Base-by-base conservation (phyloP, 2,329 filamentous ascomycete genomes). In the Penicillium frequentans region DNA sequence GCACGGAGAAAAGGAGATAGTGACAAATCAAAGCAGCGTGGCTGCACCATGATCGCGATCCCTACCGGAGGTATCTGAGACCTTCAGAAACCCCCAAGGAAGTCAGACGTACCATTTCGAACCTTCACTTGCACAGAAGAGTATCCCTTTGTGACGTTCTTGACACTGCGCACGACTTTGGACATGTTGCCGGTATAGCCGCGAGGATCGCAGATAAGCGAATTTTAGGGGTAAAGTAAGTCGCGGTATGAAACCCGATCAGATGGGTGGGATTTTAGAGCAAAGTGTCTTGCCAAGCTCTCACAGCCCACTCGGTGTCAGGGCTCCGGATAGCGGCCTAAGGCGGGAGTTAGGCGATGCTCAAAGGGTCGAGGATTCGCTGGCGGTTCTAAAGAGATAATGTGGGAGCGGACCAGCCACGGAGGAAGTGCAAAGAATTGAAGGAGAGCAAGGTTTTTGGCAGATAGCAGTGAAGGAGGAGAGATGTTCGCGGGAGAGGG, bases 101-200 rank as follows among this genome's bases (percentile, higher is more conserved):
- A 47, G 37, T n/a, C 9, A 47, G 54, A 78, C 87, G 64, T 80
- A 96, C 92, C 92, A 90, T 96, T 93, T 81, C 93, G 88, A 77
- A 99, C 95, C 82, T 98, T 98, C 76, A 98, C 91, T 83, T 99
- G 93, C 70, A 96, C 91, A 65, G 85, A 88, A 35, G 93, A 97
- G 75, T 99, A 99, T 69, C 95, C 95, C 82, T 98, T 99, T 76
- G 95, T 98, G 78, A 99, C 93, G 83, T 98, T 99, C 82, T 97
- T 98, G 71, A 98, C 93, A 75, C 91, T 96, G 78, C 95, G 86
- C 74, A 98, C 91, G 75, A 98, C 92, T 80, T 96, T 96, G 58
- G 93, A 97, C 95, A 99, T 99, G 54, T 58, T 70, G 61, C 45
- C 52, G 42, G 59, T 61, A 42, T 50, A 58, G 57, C 59, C 55